Percentiles rank a stretch among this genome's conserved stretches.
Evolutionary conservation across 495 filamentous ascomycete genomes (phyloP).

Genomic region (Aspergillus egyptiacus): DNA sequence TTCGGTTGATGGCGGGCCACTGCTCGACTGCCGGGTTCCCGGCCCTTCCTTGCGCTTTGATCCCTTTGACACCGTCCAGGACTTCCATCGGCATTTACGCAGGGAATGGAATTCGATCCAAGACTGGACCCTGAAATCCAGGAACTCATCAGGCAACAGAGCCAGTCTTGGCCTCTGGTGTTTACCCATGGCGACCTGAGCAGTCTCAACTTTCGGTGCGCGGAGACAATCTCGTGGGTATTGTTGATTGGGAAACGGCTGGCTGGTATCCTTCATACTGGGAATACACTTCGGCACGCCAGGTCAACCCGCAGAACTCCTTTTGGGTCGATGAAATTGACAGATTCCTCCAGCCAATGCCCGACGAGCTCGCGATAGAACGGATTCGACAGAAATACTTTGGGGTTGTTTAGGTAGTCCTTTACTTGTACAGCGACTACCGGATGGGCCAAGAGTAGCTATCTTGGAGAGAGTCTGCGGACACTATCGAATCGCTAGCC

Average conservation of each 20-base stretch:
- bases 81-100: slow-evolving; percentile 41
- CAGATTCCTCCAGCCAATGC: slow-evolving; percentile 42
- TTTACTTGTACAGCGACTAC: too few relatives aligned
- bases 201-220: slow-evolving; percentile 39
- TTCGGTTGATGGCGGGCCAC: slow-evolving; percentile 35
- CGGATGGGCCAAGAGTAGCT: too few relatives aligned
- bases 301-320: slow-evolving; percentile 44
- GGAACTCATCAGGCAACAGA: slow-evolving; percentile 34
- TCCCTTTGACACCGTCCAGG: slow-evolving; percentile 36
- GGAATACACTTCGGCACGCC: slow-evolving; percentile 46
- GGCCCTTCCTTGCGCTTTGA: slow-evolving; percentile 28
- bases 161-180: slow-evolving; percentile 25
- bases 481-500: too few relatives aligned
- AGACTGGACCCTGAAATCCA: slow-evolving; percentile 28
- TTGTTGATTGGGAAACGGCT: slow-evolving; percentile 34
- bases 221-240: slow-evolving; percentile 38
- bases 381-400: slow-evolving; percentile 35
- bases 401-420: too few relatives aligned
- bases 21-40: slow-evolving; percentile 37
- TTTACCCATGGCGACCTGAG: slow-evolving; percentile 42
- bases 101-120: slow-evolving; percentile 30
- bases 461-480: too few relatives aligned
- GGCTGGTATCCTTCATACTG: slow-evolving; percentile 47
- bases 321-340: slow-evolving; percentile 46
- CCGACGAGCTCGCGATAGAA: slow-evolving; percentile 46